phyloP scores from a whole-genome alignment of 2,329 filamentous ascomycete genomes.

The Tolypocladium nubicola region DNA sequence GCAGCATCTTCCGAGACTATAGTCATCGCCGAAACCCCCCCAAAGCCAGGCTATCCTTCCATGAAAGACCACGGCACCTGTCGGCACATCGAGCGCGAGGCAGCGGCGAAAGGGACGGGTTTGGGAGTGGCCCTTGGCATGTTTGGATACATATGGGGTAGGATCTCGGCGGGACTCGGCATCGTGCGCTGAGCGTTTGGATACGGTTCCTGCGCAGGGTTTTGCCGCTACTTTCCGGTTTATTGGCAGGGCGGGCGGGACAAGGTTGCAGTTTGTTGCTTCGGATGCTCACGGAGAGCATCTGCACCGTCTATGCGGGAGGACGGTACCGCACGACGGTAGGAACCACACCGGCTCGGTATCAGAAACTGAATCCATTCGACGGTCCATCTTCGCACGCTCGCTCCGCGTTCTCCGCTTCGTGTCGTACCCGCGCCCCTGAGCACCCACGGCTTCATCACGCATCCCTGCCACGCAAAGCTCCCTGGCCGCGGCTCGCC shows the following conservation, averaged over 20 bases:
- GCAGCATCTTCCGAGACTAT: no score
- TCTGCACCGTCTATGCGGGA: not conserved
- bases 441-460: not conserved
- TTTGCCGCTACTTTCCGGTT: not conserved
- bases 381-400: not conserved
- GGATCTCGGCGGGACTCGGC: not conserved
- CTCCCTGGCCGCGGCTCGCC: not conserved
- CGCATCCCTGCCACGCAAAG: not conserved
- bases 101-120: not conserved
- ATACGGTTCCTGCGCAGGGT: no score
- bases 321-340: not conserved
- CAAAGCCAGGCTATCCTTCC: not conserved
- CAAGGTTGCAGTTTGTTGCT: not conserved
- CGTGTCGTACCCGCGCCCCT: not conserved
- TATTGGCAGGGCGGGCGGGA: not conserved
- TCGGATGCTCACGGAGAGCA: not conserved
- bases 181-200: not conserved
- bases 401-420: not conserved
- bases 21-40: not conserved
- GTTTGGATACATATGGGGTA: not conserved
- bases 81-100: not conserved
- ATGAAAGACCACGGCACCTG: fast-evolving
- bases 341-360: not conserved
- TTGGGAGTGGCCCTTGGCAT: not conserved
- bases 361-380: not conserved